Percentiles rank a stretch among this genome's conserved stretches.
Conservation (phyloP, 495 filamentous ascomycete genomes). For the Podospora pseudocomata region DNA sequence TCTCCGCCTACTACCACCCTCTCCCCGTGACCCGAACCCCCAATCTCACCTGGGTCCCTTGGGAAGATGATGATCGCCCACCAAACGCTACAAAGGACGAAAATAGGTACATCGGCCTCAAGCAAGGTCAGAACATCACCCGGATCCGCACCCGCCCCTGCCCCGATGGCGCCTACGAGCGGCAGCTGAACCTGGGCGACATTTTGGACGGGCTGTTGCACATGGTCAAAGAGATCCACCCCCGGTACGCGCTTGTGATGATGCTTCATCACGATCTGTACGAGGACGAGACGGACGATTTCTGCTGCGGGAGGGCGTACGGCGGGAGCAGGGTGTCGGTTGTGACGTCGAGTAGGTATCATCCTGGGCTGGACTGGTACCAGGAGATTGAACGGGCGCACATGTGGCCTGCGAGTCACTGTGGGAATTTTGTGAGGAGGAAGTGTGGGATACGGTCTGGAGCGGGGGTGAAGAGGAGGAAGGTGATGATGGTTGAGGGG, state of each 20-base stretch:
- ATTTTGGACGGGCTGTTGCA: conserved; percentile 57
- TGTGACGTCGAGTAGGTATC: conserved; percentile 58
- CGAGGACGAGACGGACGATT: conserved; percentile 64
- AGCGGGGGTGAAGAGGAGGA: conserved; percentile 3
- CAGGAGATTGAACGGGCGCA: conserved; percentile 49
- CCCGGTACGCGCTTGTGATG: conserved; percentile 51
- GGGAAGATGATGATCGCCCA: conserved; percentile 31
- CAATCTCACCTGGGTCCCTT: conserved; percentile 43
- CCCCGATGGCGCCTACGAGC: conserved; percentile 45
- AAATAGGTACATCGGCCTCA: conserved; percentile 42
- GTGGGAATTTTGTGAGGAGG: conserved; percentile 45
- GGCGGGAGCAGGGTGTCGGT: conserved; percentile 59
- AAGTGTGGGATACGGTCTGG: conserved; percentile 22
- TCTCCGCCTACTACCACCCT: conserved; percentile 60
- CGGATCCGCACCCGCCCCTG: conserved; percentile 54
- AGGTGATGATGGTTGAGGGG: conserved; percentile 9
- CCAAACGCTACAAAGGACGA: conserved; percentile 5
- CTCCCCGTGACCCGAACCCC: conserved; percentile 48
- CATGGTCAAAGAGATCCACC: conserved; percentile 53
- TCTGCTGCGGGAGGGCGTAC: conserved; percentile 65
- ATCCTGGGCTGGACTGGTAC: conserved; percentile 48
- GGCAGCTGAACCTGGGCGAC: conserved; percentile 61
- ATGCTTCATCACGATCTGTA: conserved; percentile 61
- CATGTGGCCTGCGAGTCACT: conserved; percentile 64
- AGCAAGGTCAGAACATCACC: conserved; percentile 33